Evolutionary conservation across 2,329 filamentous ascomycete species (phyloP), one percentile per base, ranked within the genome.

Genomic region (Bipolaris sorokiniana): DNA sequence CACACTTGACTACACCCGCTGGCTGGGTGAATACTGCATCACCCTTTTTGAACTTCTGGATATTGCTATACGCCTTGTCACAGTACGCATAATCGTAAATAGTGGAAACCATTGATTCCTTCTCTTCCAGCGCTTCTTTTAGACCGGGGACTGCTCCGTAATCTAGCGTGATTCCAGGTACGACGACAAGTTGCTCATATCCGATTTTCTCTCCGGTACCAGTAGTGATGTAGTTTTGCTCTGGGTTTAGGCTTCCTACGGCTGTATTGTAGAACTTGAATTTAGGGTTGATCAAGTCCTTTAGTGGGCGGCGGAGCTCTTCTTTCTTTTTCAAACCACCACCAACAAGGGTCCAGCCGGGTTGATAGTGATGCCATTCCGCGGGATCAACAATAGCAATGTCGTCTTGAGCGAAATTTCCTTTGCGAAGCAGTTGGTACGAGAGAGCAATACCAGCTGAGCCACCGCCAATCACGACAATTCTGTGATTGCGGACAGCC

Each of bases 271-370:
- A 89, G 64, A 87, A 81, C 65, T 84, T 84, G 59, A 90, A 73
- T 66, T 86, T 86, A n/a, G 83, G 72, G 63, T 88, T 82, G 7
- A 89, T 73, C 47, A 89, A 69, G 46, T 75, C 76, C 4, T 76
- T 65, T 37, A 88, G 69, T 1, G 82, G 82, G 54, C 77, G 74
- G 45, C 82, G 81, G 54, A 89, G 75, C 22, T 87, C 81, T 61
- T 87, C 78, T 68, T 86, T 87, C 45, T 78, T 82, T 74, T 89
- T 89, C 37, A 90, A 79, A 3, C 87, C 87, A 37, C 84, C 86
- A 41, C 87, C 87, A 2, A 89, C 87, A 1, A 90, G 79, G 1
- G 88, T 90, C 87, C 87, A 90, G 51, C 87, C 87, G 1, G 87
- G 86, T 72, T 90, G 87, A 70, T 89, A 90, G 76, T 90, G 81